These are phyloP conservation scores for Claviceps sp. DNA, from an alignment of 2,329 filamentous ascomycete species.

Conservation along the genomic window DNA sequence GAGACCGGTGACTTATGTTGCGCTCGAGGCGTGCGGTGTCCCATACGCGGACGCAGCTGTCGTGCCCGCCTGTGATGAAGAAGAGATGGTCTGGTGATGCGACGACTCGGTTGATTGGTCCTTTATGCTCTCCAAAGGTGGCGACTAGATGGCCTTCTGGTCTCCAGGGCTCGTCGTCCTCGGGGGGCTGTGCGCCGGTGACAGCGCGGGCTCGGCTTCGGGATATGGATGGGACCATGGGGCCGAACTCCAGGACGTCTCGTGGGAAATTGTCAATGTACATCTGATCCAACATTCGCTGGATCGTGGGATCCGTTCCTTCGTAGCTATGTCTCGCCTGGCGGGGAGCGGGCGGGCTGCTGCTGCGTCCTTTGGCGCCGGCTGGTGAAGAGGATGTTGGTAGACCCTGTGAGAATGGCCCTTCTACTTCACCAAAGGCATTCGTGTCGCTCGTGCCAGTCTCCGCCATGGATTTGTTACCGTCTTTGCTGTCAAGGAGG, in stretches of 20 bases:
- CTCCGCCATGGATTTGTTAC: constrained; percentile 43
- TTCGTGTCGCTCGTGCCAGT: constrained; percentile 46
- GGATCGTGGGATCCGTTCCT: constrained; percentile 59
- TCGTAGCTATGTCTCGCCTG: constrained; percentile 66
- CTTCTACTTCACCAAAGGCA: constrained; percentile 47
- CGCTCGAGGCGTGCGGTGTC: constrained; percentile 81
- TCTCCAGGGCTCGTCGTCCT: constrained; percentile 46
- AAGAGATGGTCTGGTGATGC: constrained; percentile 85
- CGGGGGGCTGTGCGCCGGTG: constrained; percentile 30
- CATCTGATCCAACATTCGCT: constrained; percentile 69
- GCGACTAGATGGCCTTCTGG: constrained; percentile 76
- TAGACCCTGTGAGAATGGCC: constrained; percentile 31
- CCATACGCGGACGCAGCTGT: constrained; percentile 86
- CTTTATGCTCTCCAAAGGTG: constrained; percentile 77
- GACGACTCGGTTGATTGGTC: constrained; percentile 66
- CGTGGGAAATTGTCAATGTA: constrained; percentile 60
- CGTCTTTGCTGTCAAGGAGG: constrained; percentile 45
- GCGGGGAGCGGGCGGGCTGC: constrained; percentile 20
- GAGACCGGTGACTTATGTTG: constrained; percentile 76
- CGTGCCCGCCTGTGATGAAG: constrained; percentile 86
- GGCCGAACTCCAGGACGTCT: constrained; percentile 60
- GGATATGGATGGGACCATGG: constrained; percentile 58
- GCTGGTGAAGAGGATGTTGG: constrained; percentile 11
- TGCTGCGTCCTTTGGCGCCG: constrained; percentile 16
- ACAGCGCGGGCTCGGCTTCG: constrained; percentile 35